Evolutionary conservation across 176 grass and related monocot species (phyloP), one percentile per base, ranked within the genome.

Genomic region (Lolium multiflorum): DNA sequence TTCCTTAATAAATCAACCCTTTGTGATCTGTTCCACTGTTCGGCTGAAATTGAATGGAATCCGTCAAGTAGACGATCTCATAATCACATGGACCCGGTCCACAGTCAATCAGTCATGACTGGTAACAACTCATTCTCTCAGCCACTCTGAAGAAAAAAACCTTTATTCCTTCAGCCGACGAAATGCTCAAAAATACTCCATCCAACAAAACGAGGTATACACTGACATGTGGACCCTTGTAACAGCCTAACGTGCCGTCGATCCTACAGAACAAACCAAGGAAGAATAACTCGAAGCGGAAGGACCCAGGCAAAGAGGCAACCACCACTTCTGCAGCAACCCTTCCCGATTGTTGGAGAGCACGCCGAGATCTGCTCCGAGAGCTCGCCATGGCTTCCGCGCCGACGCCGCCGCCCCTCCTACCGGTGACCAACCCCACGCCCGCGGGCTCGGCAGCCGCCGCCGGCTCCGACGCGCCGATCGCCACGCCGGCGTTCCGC

Each of bases 381-480:
- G 20, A 39, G 69, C 72, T 62, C 84, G 80, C 81, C 71, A 95
- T 95, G 93, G 83, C 97, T 61, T 81, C 88, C 50, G 48, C 94
- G 25, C 90, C 90, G 77, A 80, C 80, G 14, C 87, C 84, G 62
- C 87, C 97, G 31, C 87, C 97, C 49, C 84, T 93, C 60, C 92
- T 91, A 14, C 97, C 97, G 51, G 86, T 99, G 58, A 91, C 92
- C 71, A 88, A 90, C 61, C 83, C 87, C 6, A n/a, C 84, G n/a
- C 6, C 82, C 28, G 39, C 72, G 13, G 89, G 81, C 6, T 85
- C 85, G 28, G 70, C 85, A 5, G 5, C 76, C 2, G 41, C 57
- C 20, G 61, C 17, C 54, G 52, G 25, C 1, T 79, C 86, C 43
- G 80, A 83, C 8, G 89, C 85, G 44, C 77, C 94, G 52, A 70